Base-by-base conservation (phyloP, 768 basidiomycete species). In the Nidularia sp. region DNA sequence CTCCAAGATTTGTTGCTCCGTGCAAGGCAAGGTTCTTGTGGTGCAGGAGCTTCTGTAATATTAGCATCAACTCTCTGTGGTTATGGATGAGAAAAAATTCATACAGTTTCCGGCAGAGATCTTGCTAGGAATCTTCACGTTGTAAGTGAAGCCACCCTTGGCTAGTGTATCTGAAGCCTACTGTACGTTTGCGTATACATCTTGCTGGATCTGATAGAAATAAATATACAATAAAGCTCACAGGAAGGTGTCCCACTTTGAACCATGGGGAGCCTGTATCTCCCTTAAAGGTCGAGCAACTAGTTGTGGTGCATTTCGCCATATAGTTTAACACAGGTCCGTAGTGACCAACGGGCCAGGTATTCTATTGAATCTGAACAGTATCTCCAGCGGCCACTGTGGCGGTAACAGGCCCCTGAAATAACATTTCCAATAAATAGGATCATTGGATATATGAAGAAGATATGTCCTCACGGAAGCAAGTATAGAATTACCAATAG, bases 281-380 rank as follows among this genome's bases (percentile, higher is more conserved):
- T 13, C 62, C 71, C 53, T 70, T 71, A 52, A 54, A 70, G 18
- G 61, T 61, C 9, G 67, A 73, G 49, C 71, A 72, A 45, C 64
- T 66, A 13, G 59, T 59, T 4, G 66, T 58, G 13, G 66, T 59
- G 58, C 71, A 73, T 55, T 65, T 70, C 7, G 70, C 70, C 67
- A 73, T 70, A 49, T 71, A 73, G 56, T 73, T 70, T 10, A 71
- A 54, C 34, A 73, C 67, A 15, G 71, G 71, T 7, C 70, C 71
- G 44, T 57, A 71, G 51, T 73, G 71, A 4, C 71, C 71, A 18
- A 68, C 46, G 1, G 70, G 70, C 70, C 71, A 73, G 9, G 70
- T 73, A 51, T 71, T 73, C 71, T 70, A 73, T 6, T 67, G 61
- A 25, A 68, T 62, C 15, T 59, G 54, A 8, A 71, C 66, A 13